These are phyloP conservation scores for Schizophyllum amplum DNA, from an alignment of 1,284 basidiomycete species.

Conservation along the genomic window DNA sequence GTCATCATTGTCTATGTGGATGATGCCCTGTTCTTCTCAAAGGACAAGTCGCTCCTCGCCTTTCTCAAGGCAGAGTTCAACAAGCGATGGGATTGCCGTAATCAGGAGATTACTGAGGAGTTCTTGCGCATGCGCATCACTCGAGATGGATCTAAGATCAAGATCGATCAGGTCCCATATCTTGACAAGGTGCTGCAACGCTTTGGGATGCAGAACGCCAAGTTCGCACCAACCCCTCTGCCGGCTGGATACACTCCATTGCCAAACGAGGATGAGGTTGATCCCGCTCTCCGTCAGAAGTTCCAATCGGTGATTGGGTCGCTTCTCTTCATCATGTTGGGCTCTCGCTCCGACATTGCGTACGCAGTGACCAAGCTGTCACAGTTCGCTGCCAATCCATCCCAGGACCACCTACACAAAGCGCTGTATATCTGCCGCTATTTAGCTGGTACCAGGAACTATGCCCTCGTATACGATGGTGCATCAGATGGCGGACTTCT, in stretches of 20 bases:
- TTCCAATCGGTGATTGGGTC: conserved; percentile 17
- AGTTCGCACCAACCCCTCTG: conserved; percentile 6
- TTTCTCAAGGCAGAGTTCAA: too few relatives aligned
- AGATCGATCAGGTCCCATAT: conserved; percentile 6
- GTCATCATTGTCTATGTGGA: too few relatives aligned
- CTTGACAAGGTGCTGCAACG: conserved; percentile 5
- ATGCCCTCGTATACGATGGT: conserved; percentile 16
- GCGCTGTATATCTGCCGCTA: conserved; percentile 19
- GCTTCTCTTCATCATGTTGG: conserved; percentile 22
- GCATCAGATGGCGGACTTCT: conserved; percentile 9
- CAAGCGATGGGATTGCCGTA: too few relatives aligned
- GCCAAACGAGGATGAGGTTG: not conserved
- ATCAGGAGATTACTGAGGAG: too few relatives aligned
- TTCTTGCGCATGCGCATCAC: not conserved
- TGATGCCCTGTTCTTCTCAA: too few relatives aligned
- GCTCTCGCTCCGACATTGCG: conserved; percentile 24
- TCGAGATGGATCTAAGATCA: not conserved
- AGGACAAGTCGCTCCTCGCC: too few relatives aligned
- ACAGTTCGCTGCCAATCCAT: conserved; percentile 17
- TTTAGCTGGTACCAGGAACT: conserved; percentile 8
- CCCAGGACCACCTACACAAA: conserved; percentile 15
- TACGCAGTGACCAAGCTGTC: conserved; percentile 17
- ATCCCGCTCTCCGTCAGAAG: conserved; percentile 1
- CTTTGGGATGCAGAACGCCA: conserved; percentile 5
- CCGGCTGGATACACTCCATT: conserved; percentile 4